These are phyloP conservation scores for Pyrenula aspistea DNA, from an alignment of 495 filamentous ascomycete species.

Conservation along the genomic window DNA sequence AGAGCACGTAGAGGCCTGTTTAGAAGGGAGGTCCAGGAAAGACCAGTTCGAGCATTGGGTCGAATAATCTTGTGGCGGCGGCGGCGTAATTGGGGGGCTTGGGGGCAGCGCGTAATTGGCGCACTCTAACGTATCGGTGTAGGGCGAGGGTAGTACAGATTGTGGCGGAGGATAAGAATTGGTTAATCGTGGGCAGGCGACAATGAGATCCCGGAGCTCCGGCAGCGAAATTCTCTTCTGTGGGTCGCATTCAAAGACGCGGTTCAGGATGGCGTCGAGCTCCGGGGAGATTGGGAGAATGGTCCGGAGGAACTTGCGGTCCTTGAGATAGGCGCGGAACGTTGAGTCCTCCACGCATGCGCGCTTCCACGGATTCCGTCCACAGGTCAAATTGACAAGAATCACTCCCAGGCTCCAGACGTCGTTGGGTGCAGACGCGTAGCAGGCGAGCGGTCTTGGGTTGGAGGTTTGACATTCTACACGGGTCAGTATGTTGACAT, in stretches of 20 bases:
- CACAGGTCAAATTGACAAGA: slow-evolving; percentile 93
- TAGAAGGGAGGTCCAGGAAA: not conserved
- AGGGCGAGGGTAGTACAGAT: not conserved
- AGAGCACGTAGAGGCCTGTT: not conserved
- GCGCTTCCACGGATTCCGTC: slow-evolving; percentile 97
- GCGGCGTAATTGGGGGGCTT: not conserved
- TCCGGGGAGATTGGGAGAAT: slow-evolving; percentile 89
- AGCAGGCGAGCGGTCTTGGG: slow-evolving; percentile 64
- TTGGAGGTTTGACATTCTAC: slow-evolving; percentile 88
- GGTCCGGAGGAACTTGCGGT: slow-evolving; percentile 76
- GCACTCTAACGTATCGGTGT: not conserved
- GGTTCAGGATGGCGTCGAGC: slow-evolving; percentile 75
- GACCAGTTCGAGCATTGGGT: not conserved
- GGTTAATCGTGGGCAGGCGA: slow-evolving; percentile 68
- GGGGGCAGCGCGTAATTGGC: not conserved
- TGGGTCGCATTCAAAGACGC: slow-evolving; percentile 85
- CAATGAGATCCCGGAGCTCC: slow-evolving; percentile 67
- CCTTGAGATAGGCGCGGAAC: slow-evolving; percentile 82
- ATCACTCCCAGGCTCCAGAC: slow-evolving; percentile 97
- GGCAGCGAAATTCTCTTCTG: slow-evolving; percentile 72
- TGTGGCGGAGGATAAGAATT: slow-evolving; percentile 13
- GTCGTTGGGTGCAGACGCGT: slow-evolving; percentile 89
- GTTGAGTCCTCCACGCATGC: slow-evolving; percentile 89
- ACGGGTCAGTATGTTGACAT: slow-evolving; percentile 4
- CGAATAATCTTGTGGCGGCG: not conserved